Evolutionary conservation across 75 land plant genomes (phyloP).

Genomic region (Ceratopteris richardii): DNA sequence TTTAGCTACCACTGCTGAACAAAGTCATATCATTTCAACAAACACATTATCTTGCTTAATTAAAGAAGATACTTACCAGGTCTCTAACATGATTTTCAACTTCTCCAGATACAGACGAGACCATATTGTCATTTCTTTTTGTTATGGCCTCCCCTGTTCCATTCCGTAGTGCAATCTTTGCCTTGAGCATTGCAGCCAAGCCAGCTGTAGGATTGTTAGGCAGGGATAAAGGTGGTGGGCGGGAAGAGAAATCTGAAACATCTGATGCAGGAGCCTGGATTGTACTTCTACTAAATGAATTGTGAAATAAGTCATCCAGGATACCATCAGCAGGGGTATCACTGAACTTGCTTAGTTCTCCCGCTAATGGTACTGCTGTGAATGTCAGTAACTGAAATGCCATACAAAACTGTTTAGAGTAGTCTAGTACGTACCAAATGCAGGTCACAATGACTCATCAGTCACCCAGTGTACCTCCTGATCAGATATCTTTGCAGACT

Average conservation of each 20-base stretch:
- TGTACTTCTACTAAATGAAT: conserved; percentile 24
- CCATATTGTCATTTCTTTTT: conserved; percentile 40
- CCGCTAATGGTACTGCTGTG: conserved; percentile 12
- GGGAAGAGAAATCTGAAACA: conserved; percentile 17
- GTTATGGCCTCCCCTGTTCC: conserved; percentile 38
- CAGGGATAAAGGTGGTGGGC: conserved; percentile 14
- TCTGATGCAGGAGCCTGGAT: conserved; percentile 54
- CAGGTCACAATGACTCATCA: no score
- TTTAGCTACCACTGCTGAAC: no score
- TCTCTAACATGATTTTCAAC: conserved; percentile 61
- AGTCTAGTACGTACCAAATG: no score
- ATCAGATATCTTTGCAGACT: background rate
- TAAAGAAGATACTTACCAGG: conserved; percentile 38
- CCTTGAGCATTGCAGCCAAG: conserved; percentile 68
- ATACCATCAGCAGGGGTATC: conserved; percentile 86
- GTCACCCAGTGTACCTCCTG: conserved; percentile 2
- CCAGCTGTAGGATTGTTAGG: conserved; percentile 34
- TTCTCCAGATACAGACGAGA: conserved; percentile 39
- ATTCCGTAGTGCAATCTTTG: conserved; percentile 63
- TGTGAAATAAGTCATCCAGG: conserved; percentile 82
- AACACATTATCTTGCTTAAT: no score
- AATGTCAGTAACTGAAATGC: conserved; percentile 31
- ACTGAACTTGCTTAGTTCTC: conserved; percentile 70
- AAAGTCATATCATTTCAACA: no score
- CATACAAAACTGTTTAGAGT: no score